Base-by-base conservation (phyloP, 176 grass and related monocot genomes). In the Lolium perenne region DNA sequence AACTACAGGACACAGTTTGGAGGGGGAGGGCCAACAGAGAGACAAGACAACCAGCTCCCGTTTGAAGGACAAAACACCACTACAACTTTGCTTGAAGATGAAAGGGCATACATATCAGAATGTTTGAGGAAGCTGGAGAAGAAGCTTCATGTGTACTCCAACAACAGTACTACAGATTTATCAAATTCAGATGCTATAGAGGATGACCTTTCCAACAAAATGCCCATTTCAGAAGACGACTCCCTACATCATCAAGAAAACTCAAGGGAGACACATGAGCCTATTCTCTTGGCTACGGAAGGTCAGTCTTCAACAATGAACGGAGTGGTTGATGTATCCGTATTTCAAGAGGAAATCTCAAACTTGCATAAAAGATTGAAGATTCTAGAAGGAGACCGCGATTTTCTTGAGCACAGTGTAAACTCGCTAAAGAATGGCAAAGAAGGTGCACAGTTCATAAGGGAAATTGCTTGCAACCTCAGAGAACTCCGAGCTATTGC, bases 401-500 rank as follows among this genome's bases (percentile, higher is more conserved):
- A 87, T 85, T 93, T 95, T 84, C 84, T 95, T 75, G 93, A 91
- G 70, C 93, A 92, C 35, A 90, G 88, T 58, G 84, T 91, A 64
- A 95, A 95, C 78, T 91, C 91, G 76, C 93, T 92, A 32, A 91
- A 60, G 61, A 91, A 82, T 87, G 93, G 88, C 9, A 51, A 82
- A 35, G 86, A 91, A 85, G 88, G 91, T 71, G 84, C 84, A 12
- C 70, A 71, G 43, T 91, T 95, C 83, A 82, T 95, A 82, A 68
- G 80, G 54, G 91, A 91, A 80, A 95, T 95, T 63, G 93, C 90
- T 64, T 49, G 71, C 65, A 85, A 82, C 38, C 83, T 92, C 3
- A 85, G 81, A 64, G 88, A 91, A 64, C 29, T 95, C 64, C 76
- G 91, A 84, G 65, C 82, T 76, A 82, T 91, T 76, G 83, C 83